These are phyloP conservation scores for Paratinospora sagittata DNA, from an alignment of 164 flowering plant species.

Conservation along the genomic window DNA sequence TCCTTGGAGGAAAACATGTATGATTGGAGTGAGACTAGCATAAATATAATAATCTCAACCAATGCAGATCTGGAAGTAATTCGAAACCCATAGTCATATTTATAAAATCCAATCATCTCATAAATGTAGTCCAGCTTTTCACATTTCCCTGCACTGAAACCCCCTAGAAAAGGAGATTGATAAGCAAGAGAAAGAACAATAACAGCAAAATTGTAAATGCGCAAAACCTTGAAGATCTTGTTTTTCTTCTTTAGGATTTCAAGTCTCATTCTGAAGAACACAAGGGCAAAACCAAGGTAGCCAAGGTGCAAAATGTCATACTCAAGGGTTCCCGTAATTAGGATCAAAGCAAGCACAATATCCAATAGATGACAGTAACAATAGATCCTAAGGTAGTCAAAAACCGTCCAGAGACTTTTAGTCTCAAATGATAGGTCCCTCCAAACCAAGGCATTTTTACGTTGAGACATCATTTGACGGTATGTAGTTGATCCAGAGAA, in stretches of 20 bases:
- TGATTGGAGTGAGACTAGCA: slow-evolving; percentile 85
- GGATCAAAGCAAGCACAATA: slow-evolving; percentile 78
- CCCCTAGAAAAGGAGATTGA: slow-evolving; percentile 91
- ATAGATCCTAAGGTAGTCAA: slow-evolving; percentile 86
- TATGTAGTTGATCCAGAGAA: slow-evolving; percentile 63
- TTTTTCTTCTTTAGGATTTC: slow-evolving; percentile 85
- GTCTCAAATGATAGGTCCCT: slow-evolving; percentile 95
- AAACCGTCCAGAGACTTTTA: slow-evolving; percentile 88
- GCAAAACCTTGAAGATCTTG: slow-evolving; percentile 73
- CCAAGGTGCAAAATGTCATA: slow-evolving; percentile 97
- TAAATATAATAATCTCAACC: slow-evolving; percentile 88
- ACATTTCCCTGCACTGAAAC: slow-evolving; percentile 46
- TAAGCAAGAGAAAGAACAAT: slow-evolving; percentile 89
- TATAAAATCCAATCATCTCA: slow-evolving; percentile 90
- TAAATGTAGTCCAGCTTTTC: slow-evolving; percentile 54
- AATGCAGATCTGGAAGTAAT: slow-evolving; percentile 93
- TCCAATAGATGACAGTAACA: slow-evolving; percentile 86
- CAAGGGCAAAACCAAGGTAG: slow-evolving; percentile 89
- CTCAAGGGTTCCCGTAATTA: slow-evolving; percentile 95
- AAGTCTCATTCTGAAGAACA: slow-evolving; percentile 85
- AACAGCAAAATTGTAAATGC: slow-evolving; percentile 82
- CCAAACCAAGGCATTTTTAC: slow-evolving; percentile 70
- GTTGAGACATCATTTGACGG: slow-evolving; percentile 69
- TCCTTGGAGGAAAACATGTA: slow-evolving; percentile 86
- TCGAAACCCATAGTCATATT: slow-evolving; percentile 95